Percentiles rank a stretch among this genome's conserved stretches.
Evolutionary conservation across 257 asterid genomes (phyloP).

Genomic region (Mitragyna speciosa): DNA sequence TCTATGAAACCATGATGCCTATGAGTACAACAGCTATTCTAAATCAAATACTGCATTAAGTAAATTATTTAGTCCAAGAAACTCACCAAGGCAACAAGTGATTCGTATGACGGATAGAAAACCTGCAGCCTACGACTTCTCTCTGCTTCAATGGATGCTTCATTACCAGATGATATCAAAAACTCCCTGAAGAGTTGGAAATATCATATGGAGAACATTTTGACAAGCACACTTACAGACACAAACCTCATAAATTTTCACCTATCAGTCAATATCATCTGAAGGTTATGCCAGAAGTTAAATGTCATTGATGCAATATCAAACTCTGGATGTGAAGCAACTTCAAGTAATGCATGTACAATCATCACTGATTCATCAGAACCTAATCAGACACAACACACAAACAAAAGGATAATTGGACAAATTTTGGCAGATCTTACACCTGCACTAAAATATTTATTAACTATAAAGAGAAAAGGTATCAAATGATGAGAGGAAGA

Average conservation of each 20-base stretch:
- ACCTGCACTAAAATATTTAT: neutral
- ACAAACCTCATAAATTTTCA: constrained; percentile 27
- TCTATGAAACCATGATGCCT: neutral
- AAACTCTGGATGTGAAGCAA: constrained; percentile 93
- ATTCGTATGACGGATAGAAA: constrained; percentile 74
- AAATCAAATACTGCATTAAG: neutral
- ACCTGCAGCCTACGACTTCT: constrained; percentile 65
- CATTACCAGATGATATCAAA: constrained; percentile 52
- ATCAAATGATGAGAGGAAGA: neutral
- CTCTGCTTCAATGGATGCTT: constrained; percentile 66
- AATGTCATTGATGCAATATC: constrained; percentile 99
- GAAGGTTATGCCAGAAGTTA: constrained; percentile 98
- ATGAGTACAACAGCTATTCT: neutral
- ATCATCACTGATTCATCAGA: constrained; percentile 96
- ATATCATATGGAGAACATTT: constrained; percentile 5
- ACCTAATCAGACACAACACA: constrained; percentile 48
- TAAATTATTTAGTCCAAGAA: neutral
- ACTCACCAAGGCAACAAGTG: constrained; percentile 92
- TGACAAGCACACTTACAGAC: neutral
- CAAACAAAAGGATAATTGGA: neutral
- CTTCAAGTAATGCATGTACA: constrained; percentile 91
- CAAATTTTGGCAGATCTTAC: neutral
- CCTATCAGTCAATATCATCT: constrained; percentile 76
- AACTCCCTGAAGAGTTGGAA: constrained; percentile 59
- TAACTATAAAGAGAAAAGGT: constrained; percentile 14